Percentiles rank a stretch among this genome's conserved stretches.
These are phyloP conservation scores for Torulaspora franciscae DNA, from an alignment of 805 yeast species.

Conservation along the genomic window DNA sequence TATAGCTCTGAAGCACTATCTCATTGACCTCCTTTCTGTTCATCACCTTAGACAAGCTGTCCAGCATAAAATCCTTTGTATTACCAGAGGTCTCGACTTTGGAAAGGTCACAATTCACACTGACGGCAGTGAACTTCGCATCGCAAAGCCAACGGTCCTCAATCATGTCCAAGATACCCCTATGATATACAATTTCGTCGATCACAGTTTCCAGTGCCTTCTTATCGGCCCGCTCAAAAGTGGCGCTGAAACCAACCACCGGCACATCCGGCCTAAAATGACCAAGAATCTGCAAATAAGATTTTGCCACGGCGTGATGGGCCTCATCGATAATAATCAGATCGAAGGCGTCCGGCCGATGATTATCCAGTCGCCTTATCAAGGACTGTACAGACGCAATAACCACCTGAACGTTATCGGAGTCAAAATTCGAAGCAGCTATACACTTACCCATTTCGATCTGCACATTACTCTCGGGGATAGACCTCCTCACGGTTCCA, in stretches of 20 bases:
- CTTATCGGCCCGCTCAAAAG: conserved; percentile 73
- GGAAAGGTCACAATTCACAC: conserved; percentile 43
- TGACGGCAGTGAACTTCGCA: conserved; percentile 57
- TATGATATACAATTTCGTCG: conserved; percentile 70
- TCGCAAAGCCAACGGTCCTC: conserved; percentile 64
- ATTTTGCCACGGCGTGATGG: conserved; percentile 77
- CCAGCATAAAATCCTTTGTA: conserved; percentile 47
- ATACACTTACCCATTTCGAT: conserved; percentile 62
- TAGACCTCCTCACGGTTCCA: conserved; percentile 40
- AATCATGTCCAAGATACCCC: conserved; percentile 62
- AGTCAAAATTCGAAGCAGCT: conserved; percentile 33
- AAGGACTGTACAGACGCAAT: conserved; percentile 76
- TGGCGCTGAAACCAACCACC: conserved; percentile 84
- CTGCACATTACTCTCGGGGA: conserved; percentile 51
- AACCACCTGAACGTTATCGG: conserved; percentile 50
- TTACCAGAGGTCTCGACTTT: conserved; percentile 30
- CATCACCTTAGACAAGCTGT: conserved; percentile 49
- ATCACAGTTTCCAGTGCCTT: conserved; percentile 52
- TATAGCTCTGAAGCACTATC: conserved; percentile 50
- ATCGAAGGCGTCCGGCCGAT: conserved; percentile 52
- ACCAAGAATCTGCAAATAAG: conserved; percentile 55
- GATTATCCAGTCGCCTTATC: conserved; percentile 43
- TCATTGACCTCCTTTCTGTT: conserved; percentile 52
- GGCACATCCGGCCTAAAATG: conserved; percentile 48
- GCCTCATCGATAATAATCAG: conserved; percentile 85